Percentiles rank a stretch among this genome's conserved stretches.
Evolutionary conservation across 78 protist genomes (phyloP).

Genomic region (Carpediemonas membranifera): DNA sequence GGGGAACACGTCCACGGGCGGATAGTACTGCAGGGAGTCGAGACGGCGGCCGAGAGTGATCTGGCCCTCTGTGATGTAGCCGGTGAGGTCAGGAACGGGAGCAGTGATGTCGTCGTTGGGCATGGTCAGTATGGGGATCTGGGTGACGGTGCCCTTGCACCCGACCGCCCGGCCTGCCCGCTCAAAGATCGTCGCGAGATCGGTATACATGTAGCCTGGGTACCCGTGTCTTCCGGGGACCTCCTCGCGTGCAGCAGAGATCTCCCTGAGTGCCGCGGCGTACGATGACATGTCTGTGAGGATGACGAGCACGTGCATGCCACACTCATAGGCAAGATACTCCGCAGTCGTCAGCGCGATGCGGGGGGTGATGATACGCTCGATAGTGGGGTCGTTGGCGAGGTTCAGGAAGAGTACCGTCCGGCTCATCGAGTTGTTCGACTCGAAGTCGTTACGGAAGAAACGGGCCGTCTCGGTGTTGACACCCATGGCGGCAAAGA

Average conservation of each 20-base stretch:
- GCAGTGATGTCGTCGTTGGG: conserved; percentile 87
- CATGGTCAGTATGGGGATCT: conserved; percentile 93
- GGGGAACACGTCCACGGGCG: conserved; percentile 97
- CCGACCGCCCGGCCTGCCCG: conserved; percentile 98
- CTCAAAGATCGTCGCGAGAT: conserved; percentile 95
- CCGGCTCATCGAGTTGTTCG: conserved; percentile 79
- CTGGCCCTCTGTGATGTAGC: conserved; percentile 99
- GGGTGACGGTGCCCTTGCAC: conserved; percentile 95
- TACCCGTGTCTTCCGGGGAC: conserved; percentile 97
- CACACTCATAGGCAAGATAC: conserved; percentile 73
- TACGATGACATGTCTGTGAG: conserved; percentile 91
- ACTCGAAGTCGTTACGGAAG: conserved; percentile 93
- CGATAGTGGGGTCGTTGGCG: conserved; percentile 99
- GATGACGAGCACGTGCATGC: conserved; percentile 34
- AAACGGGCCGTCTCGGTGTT: conserved; percentile 97
- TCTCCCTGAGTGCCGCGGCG: conserved; percentile 98
- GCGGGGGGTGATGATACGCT: conserved; percentile 95
- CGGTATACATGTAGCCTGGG: conserved; percentile 99
- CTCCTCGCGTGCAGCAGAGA: conserved; percentile 66
- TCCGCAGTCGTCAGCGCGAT: conserved; percentile 95
- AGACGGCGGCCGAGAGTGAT: conserved; percentile 93
- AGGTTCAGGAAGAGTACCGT: conserved; percentile 90
- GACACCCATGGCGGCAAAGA: conserved; percentile 99
- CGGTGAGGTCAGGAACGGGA: conserved; percentile 99
- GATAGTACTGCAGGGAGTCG: conserved; percentile 84